phyloP scores from a whole-genome alignment of 2,329 filamentous ascomycete species.

The Proliferodiscus dingleyae region DNA sequence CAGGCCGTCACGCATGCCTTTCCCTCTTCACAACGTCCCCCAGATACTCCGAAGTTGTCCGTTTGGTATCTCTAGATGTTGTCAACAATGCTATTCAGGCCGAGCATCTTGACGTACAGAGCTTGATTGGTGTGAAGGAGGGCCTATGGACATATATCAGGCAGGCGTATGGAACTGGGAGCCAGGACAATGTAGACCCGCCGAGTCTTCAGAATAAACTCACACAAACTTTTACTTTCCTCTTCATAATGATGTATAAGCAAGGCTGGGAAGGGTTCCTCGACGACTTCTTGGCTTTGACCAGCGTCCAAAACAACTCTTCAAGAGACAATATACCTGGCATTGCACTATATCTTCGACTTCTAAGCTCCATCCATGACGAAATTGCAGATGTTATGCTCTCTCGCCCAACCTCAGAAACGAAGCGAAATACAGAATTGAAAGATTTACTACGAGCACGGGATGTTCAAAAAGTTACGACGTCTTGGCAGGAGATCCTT shows the following conservation, averaged over 20 bases:
- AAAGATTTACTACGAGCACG: slow-evolving; percentile 85
- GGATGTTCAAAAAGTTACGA: slow-evolving; percentile 83
- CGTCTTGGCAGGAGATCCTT: slow-evolving; percentile 88
- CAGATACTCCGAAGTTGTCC: slow-evolving; percentile 73
- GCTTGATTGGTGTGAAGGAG: slow-evolving; percentile 72
- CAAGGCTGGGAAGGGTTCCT: slow-evolving; percentile 86
- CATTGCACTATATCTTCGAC: slow-evolving; percentile 81
- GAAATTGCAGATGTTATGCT: slow-evolving; percentile 94
- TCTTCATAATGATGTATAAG: slow-evolving; percentile 84
- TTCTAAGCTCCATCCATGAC: slow-evolving; percentile 87
- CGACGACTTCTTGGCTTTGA: slow-evolving; percentile 79
- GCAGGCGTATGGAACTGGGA: slow-evolving; percentile 61
- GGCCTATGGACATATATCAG: slow-evolving; percentile 77
- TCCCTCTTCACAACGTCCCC: slow-evolving; percentile 77
- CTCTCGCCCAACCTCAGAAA: slow-evolving; percentile 69
- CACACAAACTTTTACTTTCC: slow-evolving; percentile 88
- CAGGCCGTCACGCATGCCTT: slow-evolving; percentile 87
- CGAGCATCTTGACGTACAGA: slow-evolving; percentile 67
- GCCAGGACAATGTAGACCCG: slow-evolving; percentile 59
- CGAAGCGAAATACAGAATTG: slow-evolving; percentile 79
- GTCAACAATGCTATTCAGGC: slow-evolving; percentile 88
- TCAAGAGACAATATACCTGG: slow-evolving; percentile 66
- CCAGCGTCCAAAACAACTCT: slow-evolving; percentile 55
- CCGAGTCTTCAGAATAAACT: slow-evolving; percentile 89
- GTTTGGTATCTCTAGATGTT: slow-evolving; percentile 84